Evolutionary conservation across 2,329 filamentous ascomycete species (phyloP), one percentile per base, ranked within the genome.

Genomic region (Whalleya microplaca): DNA sequence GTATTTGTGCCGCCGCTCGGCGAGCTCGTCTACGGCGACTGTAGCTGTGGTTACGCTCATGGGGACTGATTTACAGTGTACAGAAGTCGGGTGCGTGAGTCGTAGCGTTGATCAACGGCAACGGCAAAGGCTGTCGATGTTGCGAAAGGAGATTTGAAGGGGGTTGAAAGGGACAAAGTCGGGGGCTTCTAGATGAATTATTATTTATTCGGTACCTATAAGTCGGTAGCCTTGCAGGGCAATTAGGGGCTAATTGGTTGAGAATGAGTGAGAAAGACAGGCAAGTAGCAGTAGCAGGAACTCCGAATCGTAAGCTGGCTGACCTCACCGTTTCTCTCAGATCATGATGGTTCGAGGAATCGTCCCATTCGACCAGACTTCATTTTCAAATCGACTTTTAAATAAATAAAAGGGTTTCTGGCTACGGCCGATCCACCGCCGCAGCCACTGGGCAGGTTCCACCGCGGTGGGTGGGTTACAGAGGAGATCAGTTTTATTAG

Each of bases 1-100:
- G 71, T 84, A 78, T 54, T 77, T 72, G 47, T 78, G 72, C 63
- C 84, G 79, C 56, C 80, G 77, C 62, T 80, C 74, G 60, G 73
- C 72, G 56, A 77, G 75, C 65, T 74, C 73, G 56, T 78, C 76
- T 54, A 67, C 62, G 49, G 73, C 62, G 56, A 73, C 68, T 45
- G 72, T 64, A 58, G 69, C 66, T 56, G 67, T 65, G n/a, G n/a
- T n/a, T n/a, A n/a, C n/a, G 63, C 68, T 73, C 65, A 71, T 73
- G 52, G 60, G 56, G 43, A 51, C 45, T 37, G 21, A 32, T 63
- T 53, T 40, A 19, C 8, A n/a, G 37, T 63, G 54, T 40, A 19
- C 8, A n/a, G 37, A 23, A 9, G 9, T 54, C 48, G 49, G 41
- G 42, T 44, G 56, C 48, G 55, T 47, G 55, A 27, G 51, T 62